Evolutionary conservation across 805 yeast species (phyloP).

Genomic region (Candida ulmi): DNA sequence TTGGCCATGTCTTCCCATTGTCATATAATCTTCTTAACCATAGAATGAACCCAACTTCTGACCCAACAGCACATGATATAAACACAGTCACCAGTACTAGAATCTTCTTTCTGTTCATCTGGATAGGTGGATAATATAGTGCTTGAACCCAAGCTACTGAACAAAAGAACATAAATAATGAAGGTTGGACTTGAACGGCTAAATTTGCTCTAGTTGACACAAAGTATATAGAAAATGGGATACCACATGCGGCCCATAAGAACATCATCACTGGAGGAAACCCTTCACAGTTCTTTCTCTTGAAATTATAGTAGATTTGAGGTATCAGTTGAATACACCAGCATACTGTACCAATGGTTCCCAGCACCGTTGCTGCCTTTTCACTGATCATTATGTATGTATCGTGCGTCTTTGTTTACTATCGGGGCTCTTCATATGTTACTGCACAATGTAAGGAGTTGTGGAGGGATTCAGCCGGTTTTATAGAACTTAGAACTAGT

Average conservation of each 20-base stretch:
- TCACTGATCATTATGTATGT: slow-evolving; percentile 18
- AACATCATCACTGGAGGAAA: slow-evolving; percentile 86
- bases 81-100: slow-evolving; percentile 31
- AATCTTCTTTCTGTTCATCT: slow-evolving; percentile 32
- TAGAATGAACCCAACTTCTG: slow-evolving; percentile 64
- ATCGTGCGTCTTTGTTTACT: too few relatives aligned
- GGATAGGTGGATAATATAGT: slow-evolving; percentile 72
- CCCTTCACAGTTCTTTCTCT: slow-evolving; percentile 76
- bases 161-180: slow-evolving; percentile 71
- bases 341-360: slow-evolving; percentile 82
- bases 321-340: slow-evolving; percentile 94
- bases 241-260: slow-evolving; percentile 72
- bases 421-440: too few relatives aligned
- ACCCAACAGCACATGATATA: slow-evolving; percentile 43
- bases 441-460: too few relatives aligned
- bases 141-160: slow-evolving; percentile 62
- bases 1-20: slow-evolving; percentile 66
- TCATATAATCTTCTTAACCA: slow-evolving; percentile 58
- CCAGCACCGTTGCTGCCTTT: slow-evolving; percentile 66
- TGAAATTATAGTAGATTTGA: slow-evolving; percentile 71
- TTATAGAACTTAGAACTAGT: too few relatives aligned
- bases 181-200: slow-evolving; percentile 85
- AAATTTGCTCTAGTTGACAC: slow-evolving; percentile 64
- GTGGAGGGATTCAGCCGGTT: too few relatives aligned
- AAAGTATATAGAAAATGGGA: slow-evolving; percentile 84